Conservation (phyloP, 2,329 filamentous ascomycete species). For the Parastagonospora nodorum region DNA sequence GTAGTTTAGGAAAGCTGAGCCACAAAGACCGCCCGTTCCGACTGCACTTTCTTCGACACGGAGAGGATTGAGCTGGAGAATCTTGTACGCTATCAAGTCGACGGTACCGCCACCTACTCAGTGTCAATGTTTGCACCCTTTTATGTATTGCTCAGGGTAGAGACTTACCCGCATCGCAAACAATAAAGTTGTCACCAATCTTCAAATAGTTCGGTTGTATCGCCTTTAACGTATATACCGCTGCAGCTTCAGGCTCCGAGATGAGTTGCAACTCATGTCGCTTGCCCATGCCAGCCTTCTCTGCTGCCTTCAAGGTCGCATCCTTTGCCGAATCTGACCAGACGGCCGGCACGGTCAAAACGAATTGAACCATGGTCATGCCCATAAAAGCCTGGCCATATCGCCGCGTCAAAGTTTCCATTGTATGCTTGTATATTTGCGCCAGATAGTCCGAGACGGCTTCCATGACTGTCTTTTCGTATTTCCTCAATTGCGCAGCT, state of each 20-base stretch:
- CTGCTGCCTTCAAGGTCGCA: conserved; percentile 76
- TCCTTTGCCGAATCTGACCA: conserved; percentile 89
- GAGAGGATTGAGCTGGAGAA: conserved; percentile 73
- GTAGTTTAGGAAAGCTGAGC: conserved; percentile 80
- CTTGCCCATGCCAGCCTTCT: conserved; percentile 76
- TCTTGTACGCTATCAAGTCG: conserved; percentile 82
- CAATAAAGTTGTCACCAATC: conserved; percentile 66
- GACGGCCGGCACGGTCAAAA: conserved; percentile 76
- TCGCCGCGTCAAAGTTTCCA: conserved; percentile 73
- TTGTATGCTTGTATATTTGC: conserved; percentile 76
- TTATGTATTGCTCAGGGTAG: not conserved
- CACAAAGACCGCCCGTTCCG: conserved; percentile 77
- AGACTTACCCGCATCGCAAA: conserved; percentile 58
- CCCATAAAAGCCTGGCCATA: conserved; percentile 82
- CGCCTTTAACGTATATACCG: conserved; percentile 78
- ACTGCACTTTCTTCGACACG: conserved; percentile 79
- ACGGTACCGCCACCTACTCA: conserved; percentile 60
- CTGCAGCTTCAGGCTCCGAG: conserved; percentile 77
- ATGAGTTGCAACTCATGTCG: conserved; percentile 76
- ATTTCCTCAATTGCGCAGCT: conserved; percentile 73
- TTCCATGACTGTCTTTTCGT: conserved; percentile 77
- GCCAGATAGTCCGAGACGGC: conserved; percentile 80
- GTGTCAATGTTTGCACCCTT: conserved; percentile 2
- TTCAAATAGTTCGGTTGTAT: conserved; percentile 76
- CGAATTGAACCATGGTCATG: conserved; percentile 75